Evolutionary conservation across 306 rosid genomes (phyloP).

Genomic region (Lablab purpureus): DNA sequence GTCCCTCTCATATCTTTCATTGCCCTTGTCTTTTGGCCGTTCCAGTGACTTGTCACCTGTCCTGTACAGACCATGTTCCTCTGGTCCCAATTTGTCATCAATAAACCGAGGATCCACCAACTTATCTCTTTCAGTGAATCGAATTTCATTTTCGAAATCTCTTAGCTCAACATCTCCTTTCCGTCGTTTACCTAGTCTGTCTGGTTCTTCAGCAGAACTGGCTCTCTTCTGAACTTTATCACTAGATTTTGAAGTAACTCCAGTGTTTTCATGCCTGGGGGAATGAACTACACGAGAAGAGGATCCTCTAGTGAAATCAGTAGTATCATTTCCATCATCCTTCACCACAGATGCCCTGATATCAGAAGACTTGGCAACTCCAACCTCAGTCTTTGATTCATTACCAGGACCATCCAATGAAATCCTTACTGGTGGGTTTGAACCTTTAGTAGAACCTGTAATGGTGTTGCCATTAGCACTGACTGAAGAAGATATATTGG

Average conservation of each 20-base stretch:
- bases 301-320: slow-evolving; percentile 69
- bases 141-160: slow-evolving; percentile 78
- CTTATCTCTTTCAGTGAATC: slow-evolving; percentile 82
- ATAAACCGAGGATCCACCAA: slow-evolving; percentile 67
- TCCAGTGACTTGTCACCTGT: slow-evolving; percentile 76
- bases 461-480: slow-evolving; percentile 67
- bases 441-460: slow-evolving; percentile 60
- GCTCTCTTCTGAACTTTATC: slow-evolving; percentile 91
- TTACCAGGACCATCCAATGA: slow-evolving; percentile 61
- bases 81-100: slow-evolving; percentile 77
- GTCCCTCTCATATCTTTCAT: slow-evolving; percentile 89
- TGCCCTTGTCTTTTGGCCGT: slow-evolving; percentile 84
- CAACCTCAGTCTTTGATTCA: slow-evolving; percentile 76
- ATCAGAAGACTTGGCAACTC: slow-evolving; percentile 69
- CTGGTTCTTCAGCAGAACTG: slow-evolving; percentile 91
- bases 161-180: slow-evolving; percentile 83
- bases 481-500: slow-evolving; percentile 59
- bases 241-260: slow-evolving; percentile 62
- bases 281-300: slow-evolving; percentile 82
- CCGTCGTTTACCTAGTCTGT: slow-evolving; percentile 88
- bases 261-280: slow-evolving; percentile 78
- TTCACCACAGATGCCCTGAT: slow-evolving; percentile 63
- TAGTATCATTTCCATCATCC: slow-evolving; percentile 76
- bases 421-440: slow-evolving; percentile 54
- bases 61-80: slow-evolving; percentile 68